A percentile compares a stretch with the other conserved stretches of the same genome.
Conservation (phyloP, 1,284 basidiomycete species). For the Ganoderma sinense region DNA sequence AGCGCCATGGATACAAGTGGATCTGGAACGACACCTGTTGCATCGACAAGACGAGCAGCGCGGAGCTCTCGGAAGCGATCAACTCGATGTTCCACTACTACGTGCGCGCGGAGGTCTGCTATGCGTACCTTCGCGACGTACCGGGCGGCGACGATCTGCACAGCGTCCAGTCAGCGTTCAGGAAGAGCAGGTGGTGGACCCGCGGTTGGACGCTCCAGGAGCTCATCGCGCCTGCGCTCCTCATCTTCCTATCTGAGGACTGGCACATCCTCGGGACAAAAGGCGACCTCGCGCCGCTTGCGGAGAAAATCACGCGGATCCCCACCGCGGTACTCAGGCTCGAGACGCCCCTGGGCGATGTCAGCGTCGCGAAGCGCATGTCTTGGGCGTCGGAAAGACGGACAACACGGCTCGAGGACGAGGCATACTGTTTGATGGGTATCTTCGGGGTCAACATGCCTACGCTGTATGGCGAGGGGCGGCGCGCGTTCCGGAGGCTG, state of each 20-base stretch:
- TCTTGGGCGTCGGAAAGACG: not conserved
- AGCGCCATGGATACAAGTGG: slow-evolving; percentile 6
- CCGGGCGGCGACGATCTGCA: not conserved
- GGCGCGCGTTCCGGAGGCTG: slow-evolving; percentile 1
- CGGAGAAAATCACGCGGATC: slow-evolving; percentile 2
- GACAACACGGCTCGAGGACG: slow-evolving; percentile 5
- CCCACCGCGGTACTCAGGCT: not conserved
- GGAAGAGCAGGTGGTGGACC: not conserved
- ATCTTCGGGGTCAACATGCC: slow-evolving; percentile 10
- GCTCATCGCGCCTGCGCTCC: slow-evolving; percentile 6
- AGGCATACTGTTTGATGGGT: slow-evolving; percentile 4
- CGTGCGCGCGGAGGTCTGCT: not conserved
- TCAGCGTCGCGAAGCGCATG: slow-evolving; percentile 7
- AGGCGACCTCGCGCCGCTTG: not conserved
- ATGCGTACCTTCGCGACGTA: slow-evolving; percentile 1
- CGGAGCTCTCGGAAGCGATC: slow-evolving; percentile 5
- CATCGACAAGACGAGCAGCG: slow-evolving; percentile 9
- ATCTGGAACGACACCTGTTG: slow-evolving; percentile 8
- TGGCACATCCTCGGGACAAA: slow-evolving; percentile 14
- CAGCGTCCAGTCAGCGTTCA: not conserved
- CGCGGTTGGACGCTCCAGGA: slow-evolving; percentile 3
- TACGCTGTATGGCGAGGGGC: slow-evolving; percentile 4
- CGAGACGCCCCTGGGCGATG: not conserved
- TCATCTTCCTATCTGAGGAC: slow-evolving; percentile 1
- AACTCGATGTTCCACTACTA: slow-evolving; percentile 7